phyloP scores from a whole-genome alignment of 139 green algal genomes.

The Chlorella sp. region DNA sequence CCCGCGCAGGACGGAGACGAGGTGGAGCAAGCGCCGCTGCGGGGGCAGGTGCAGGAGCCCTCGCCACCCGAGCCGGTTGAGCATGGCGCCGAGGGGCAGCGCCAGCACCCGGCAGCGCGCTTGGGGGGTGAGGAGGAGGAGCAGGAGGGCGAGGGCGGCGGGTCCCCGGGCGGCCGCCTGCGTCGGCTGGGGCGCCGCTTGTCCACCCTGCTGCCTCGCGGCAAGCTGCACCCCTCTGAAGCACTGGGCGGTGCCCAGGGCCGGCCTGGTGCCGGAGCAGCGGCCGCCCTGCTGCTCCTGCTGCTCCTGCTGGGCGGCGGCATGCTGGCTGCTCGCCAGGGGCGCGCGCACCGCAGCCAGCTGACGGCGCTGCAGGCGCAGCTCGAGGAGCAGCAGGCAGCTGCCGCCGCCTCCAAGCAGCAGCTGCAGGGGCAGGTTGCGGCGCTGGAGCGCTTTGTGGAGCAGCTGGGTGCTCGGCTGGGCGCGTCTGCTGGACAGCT shows the following conservation, averaged over 20 bases:
- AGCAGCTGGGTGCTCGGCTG: background rate
- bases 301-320: background rate
- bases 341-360: background rate
- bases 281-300: background rate
- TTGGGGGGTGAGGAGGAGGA: background rate
- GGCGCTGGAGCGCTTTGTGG: background rate
- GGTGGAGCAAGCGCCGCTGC: slow-evolving; percentile 9
- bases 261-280: background rate
- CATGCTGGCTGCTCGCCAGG: background rate
- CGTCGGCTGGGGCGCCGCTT: background rate
- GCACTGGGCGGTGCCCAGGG: background rate
- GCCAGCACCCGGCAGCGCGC: background rate
- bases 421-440: slow-evolving; percentile 1
- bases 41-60: background rate
- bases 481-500: background rate
- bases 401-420: background rate
- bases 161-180: background rate
- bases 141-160: background rate
- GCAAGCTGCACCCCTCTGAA: background rate
- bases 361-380: background rate
- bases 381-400: background rate
- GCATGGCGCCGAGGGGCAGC: background rate
- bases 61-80: background rate
- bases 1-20: slow-evolving; percentile 24
- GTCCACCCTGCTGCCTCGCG: background rate